Evolutionary conservation across 1,139 yeast species (phyloP).

Genomic region (Pichia sp.): DNA sequence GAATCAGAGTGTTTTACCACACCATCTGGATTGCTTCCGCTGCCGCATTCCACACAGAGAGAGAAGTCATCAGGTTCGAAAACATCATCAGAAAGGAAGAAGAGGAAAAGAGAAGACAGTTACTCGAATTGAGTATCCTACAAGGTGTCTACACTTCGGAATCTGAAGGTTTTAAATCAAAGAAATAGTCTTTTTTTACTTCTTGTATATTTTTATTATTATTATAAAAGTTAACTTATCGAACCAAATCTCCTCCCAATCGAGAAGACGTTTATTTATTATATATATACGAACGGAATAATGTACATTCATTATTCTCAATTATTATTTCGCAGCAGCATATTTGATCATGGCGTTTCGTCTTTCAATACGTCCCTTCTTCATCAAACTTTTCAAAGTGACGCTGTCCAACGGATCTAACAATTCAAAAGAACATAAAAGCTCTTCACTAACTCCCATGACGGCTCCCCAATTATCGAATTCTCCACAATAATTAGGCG

Average conservation of each 20-base stretch:
- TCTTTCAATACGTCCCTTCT: constrained; percentile 79
- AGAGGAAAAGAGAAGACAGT: constrained; percentile 28
- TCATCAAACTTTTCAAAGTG: constrained; percentile 92
- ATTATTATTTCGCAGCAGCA: too few species aligned
- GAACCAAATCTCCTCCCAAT: too few species aligned
- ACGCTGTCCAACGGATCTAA: constrained; percentile 92
- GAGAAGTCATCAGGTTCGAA: constrained; percentile 33
- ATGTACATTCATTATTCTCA: neutral
- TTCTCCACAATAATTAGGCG: constrained; percentile 98
- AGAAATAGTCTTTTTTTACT: neutral
- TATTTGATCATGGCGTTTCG: constrained; percentile 46
- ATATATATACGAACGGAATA: too few species aligned
- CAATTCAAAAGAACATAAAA: constrained; percentile 92
- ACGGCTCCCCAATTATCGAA: constrained; percentile 99
- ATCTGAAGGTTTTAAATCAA: constrained; percentile 24
- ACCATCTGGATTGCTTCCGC: constrained; percentile 35
- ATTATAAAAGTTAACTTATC: too few species aligned
- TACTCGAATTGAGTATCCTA: constrained; percentile 32
- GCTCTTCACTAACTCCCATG: constrained; percentile 98
- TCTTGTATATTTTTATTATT: too few species aligned
- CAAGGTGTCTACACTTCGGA: constrained; percentile 33
- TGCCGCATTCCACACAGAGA: constrained; percentile 34
- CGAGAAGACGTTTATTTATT: too few species aligned
- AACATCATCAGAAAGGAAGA: constrained; percentile 30
- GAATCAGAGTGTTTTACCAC: constrained; percentile 35